Percentiles rank a stretch among this genome's conserved stretches.
Evolutionary conservation across 495 filamentous ascomycete species (phyloP).

Genomic region (Hypomontagnella monticulosa): DNA sequence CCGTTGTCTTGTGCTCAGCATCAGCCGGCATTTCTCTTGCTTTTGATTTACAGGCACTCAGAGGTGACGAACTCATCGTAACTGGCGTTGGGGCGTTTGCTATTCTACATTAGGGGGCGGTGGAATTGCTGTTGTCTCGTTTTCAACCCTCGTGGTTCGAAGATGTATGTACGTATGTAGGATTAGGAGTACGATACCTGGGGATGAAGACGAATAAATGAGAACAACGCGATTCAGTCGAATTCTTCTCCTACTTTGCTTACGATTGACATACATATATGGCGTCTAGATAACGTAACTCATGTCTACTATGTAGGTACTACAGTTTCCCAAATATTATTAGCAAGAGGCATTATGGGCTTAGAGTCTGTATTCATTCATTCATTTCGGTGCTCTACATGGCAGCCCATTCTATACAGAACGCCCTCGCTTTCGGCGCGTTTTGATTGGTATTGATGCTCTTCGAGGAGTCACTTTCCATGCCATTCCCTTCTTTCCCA

Average conservation of each 20-base stretch:
- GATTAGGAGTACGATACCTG: neutral
- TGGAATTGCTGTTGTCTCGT: neutral
- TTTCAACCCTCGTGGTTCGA: neutral
- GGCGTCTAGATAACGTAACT: too few relatives aligned
- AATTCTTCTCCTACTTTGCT: too few relatives aligned
- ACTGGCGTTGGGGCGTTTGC: constrained; percentile 12
- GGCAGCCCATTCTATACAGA: constrained; percentile 85
- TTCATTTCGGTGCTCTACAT: constrained; percentile 68
- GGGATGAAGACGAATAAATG: constrained; percentile 3
- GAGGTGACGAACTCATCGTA: constrained; percentile 13
- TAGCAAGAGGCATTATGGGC: too few relatives aligned
- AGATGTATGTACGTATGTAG: neutral
- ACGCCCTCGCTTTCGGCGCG: constrained; percentile 64
- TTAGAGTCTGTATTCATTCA: too few relatives aligned
- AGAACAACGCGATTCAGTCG: neutral
- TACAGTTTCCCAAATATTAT: too few relatives aligned
- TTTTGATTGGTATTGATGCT: constrained; percentile 23
- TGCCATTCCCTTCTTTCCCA: constrained; percentile 42
- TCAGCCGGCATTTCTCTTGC: neutral
- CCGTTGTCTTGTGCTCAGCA: neutral
- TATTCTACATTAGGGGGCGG: neutral
- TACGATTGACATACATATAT: too few relatives aligned
- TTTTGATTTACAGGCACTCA: neutral
- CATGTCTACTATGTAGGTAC: too few relatives aligned
- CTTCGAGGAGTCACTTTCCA: constrained; percentile 15